Evolutionary conservation across 2,329 filamentous ascomycete species (phyloP), one percentile per base, ranked within the genome.

Genomic region (Sordariomycetes sp.): DNA sequence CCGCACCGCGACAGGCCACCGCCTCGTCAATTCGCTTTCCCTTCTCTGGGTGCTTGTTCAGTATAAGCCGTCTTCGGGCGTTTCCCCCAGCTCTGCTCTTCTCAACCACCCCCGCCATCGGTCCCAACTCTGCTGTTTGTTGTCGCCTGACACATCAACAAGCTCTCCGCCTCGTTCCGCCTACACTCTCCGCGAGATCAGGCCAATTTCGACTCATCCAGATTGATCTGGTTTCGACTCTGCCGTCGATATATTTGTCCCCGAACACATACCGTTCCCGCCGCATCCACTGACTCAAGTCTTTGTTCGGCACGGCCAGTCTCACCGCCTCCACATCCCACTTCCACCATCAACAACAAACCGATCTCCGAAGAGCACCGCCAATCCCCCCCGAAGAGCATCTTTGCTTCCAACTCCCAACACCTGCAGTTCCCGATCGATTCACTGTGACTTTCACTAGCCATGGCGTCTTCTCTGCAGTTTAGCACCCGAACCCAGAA

Each of bases 401-500:
- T 25, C 23, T 25, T 25, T 21, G 12, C 18, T 16, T 12, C 24
- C 14, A 16, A 26, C 31, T 14, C 28, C 31, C 30, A 30, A 33
- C 18, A 28, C 21, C 29, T 20, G 33, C 34, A 30, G 21, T 25
- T 25, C 17, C 21, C 31, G 26, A 33, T 25, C 31, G 33, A 35
- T 28, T 54, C 42, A 42, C 79, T 83, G 83, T 86, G 82, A 72
- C 82, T 87, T 87, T 86, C 57, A 79, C 76, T 87, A 87, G 84
- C 79, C 76, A 95, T 94, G 87, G 84, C 86, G 61, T 80, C 72
- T 71, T 79, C 85, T 55, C 82, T 90, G 67, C 90, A 95, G 78
- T 84, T 95, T 79, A 86, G 86, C 64, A 94, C 84, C 74, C 86
- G 92, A 67, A 95, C 92, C 62, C 83, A 88, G 65, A 96, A 95